These are phyloP conservation scores for Backusella psychrophila DNA, from an alignment of 192 early-diverging fungal genomes.

Conservation along the genomic window DNA sequence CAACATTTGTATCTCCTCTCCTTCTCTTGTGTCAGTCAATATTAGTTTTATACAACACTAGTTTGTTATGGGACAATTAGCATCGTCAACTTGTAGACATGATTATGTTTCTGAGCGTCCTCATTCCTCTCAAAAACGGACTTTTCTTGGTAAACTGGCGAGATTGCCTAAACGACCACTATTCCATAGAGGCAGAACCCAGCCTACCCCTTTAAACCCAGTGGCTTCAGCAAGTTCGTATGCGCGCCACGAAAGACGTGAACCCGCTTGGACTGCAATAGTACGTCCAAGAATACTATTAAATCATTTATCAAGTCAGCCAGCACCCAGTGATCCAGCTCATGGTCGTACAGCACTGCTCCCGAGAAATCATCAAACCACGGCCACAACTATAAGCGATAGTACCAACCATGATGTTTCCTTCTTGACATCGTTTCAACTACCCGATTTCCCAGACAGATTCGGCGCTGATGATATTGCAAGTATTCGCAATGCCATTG, in stretches of 20 bases:
- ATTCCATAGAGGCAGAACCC: neutral
- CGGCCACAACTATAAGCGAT: neutral
- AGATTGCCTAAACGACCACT: neutral
- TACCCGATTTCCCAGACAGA: neutral
- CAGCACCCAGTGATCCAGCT: neutral
- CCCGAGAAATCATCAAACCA: neutral
- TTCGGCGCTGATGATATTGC: neutral
- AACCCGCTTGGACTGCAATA: constrained; percentile 7
- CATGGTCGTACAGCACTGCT: neutral
- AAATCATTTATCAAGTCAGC: neutral
- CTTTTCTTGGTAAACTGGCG: constrained; percentile 14
- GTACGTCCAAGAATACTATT: neutral
- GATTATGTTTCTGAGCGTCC: constrained; percentile 14
- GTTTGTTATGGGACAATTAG: constrained; percentile 18
- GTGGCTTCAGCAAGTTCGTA: constrained; percentile 6
- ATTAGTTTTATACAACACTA: neutral
- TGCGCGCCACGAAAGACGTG: constrained; percentile 3
- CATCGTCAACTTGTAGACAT: constrained; percentile 18
- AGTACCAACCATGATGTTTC: neutral
- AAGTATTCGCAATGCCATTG: neutral
- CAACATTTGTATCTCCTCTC: neutral
- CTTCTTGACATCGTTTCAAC: neutral
- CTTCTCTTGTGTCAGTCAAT: neutral
- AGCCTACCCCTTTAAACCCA: neutral
- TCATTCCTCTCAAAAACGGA: neutral